These are phyloP conservation scores for Picocystis salinarum DNA, from an alignment of 139 green algal genomes.

Conservation along the genomic window DNA sequence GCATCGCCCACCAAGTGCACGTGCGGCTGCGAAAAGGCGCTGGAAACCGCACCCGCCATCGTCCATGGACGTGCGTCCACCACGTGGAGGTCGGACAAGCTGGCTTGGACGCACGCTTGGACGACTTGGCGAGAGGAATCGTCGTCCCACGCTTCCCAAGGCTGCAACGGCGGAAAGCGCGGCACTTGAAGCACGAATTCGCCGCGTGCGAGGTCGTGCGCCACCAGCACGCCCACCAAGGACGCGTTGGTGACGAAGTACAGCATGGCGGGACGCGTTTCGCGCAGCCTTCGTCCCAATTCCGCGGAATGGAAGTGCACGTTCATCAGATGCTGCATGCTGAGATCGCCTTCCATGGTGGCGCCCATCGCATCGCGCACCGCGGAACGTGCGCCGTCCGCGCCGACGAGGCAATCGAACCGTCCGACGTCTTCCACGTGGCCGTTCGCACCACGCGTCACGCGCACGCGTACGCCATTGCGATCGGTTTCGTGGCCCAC, in stretches of 20 bases:
- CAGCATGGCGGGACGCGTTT: slow-evolving; percentile 58
- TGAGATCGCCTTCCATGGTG: slow-evolving; percentile 22
- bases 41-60: slow-evolving; percentile 65
- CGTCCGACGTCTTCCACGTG: slow-evolving; percentile 1
- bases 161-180: background rate
- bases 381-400: slow-evolving; percentile 47
- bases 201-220: slow-evolving; percentile 53
- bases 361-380: slow-evolving; percentile 24
- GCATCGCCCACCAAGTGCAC: slow-evolving; percentile 76
- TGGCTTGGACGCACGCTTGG: no score
- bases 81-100: slow-evolving; percentile 10
- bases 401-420: slow-evolving; percentile 35
- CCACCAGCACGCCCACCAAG: slow-evolving; percentile 69
- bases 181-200: slow-evolving; percentile 84
- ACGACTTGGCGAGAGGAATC: no score
- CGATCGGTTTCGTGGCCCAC: background rate
- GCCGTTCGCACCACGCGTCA: background rate
- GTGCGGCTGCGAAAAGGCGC: slow-evolving; percentile 20
- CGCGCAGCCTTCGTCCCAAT: slow-evolving; percentile 5
- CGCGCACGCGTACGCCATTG: background rate
- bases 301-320: slow-evolving; percentile 53
- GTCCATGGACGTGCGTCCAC: slow-evolving; percentile 45
- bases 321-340: slow-evolving; percentile 71
- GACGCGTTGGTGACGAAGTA: slow-evolving; percentile 84
- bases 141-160: no score